Percentiles rank a stretch among this genome's conserved stretches.
Conservation (phyloP, 2,329 filamentous ascomycete genomes). For the Beauveria caledonica region DNA sequence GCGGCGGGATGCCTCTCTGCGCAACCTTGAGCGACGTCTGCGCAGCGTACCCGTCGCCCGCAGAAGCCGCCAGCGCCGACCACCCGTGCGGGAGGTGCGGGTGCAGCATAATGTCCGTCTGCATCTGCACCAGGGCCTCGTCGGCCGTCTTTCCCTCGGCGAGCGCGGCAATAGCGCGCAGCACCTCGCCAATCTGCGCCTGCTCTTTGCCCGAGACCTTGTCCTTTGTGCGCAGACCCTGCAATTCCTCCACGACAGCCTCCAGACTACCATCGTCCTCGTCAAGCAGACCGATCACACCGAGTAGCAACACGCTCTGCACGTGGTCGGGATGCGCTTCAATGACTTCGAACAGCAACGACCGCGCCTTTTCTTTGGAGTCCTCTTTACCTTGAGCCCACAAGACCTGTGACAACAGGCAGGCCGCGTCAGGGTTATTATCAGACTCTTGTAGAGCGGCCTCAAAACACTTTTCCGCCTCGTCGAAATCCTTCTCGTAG, state of each 20-base stretch:
- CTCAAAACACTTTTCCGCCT: conserved; percentile 72
- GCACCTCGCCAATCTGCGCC: conserved; percentile 61
- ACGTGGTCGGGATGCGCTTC: conserved; percentile 68
- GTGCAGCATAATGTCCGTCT: conserved; percentile 70
- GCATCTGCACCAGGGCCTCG: conserved; percentile 54
- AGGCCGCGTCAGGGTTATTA: conserved; percentile 73
- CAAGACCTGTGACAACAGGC: conserved; percentile 79
- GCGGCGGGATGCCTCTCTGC: conserved; percentile 61
- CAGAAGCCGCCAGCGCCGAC: conserved; percentile 60
- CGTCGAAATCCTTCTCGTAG: conserved; percentile 55
- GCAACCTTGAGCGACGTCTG: conserved; percentile 81
- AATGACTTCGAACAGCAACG: conserved; percentile 72
- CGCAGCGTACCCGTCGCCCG: conserved; percentile 46
- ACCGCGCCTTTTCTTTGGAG: conserved; percentile 67
- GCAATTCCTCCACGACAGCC: conserved; percentile 71
- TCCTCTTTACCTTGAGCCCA: conserved; percentile 79
- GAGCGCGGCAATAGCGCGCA: conserved; percentile 64
- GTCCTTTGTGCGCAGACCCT: conserved; percentile 60
- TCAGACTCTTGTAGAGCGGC: conserved; percentile 69
- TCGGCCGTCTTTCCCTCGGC: conserved; percentile 39
- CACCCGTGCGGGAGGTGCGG: conserved; percentile 76
- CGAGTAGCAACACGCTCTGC: conserved; percentile 70
- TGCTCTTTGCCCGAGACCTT: conserved; percentile 56
- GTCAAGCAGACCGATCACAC: conserved; percentile 75
- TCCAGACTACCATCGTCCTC: conserved; percentile 70